Base-by-base conservation (phyloP, 352 stramenopile species). In the Pythium periplocum region DNA sequence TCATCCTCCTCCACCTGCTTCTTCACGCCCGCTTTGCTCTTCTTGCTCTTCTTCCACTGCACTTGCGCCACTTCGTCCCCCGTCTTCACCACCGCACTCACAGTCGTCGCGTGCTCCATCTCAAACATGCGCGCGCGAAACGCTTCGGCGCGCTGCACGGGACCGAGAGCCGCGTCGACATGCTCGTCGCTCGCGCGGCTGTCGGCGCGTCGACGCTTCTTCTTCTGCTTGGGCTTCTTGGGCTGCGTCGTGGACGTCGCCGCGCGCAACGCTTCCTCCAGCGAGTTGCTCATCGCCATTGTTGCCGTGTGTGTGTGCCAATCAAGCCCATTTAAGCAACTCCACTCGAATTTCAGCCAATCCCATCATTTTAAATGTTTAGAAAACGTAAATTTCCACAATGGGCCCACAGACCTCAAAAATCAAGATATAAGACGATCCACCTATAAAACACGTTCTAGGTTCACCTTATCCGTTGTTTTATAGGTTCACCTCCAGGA, bases 61-160 rank as follows among this genome's bases (percentile, higher is more conserved):
- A 82, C 70, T 9, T 66, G 53, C 4, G 70, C 64, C 34, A 74
- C 59, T 1, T 57, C 50, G 11, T 81, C 68, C 1, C 63, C 65
- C 2, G 26, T 6, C 1, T 17, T 33, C 6, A 17, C 5, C 35
- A 51, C 33, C 8, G 6, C 4, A 3, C 26, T n/a, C 38, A 61
- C 53, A 2, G 40, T 44, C 17, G 54, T 41, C 33, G 54, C 53
- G 44, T 55, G 48, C 30, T 62, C 68, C 12, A 71, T 37, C 37
- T 86, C 72, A 51, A 90, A 88, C 73, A 90, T 85, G 4, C 64
- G 64, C 39, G 55, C 64, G 5, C 66, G 68, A 61, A 90, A 90
- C 12, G 67, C 69, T 30, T 46, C 68, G 10, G 87, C 53, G 4
- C 75, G 67, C 55, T 77, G 50, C 52, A 50, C 64, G 4, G 77